Base-by-base conservation (phyloP, 331 rosid species). In the Quercus lobata region DNA sequence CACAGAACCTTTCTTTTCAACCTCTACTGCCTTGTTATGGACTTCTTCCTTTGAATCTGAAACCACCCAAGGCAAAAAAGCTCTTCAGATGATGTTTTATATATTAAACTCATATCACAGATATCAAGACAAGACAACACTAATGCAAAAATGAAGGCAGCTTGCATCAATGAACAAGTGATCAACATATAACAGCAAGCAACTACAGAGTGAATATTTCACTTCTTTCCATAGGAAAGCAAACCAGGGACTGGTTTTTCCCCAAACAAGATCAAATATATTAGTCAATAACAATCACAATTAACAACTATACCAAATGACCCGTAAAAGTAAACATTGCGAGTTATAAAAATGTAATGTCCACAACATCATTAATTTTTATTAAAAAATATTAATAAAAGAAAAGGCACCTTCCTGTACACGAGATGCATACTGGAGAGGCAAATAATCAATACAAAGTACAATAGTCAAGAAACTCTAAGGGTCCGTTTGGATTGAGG, bases 1-100 rank as follows among this genome's bases (percentile, higher is more conserved):
- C 16, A 66, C 37, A 19, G 71, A 69, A 90, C 99, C 96, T 85
- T 87, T 91, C 55, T 85, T 87, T 81, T 84, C 96, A 81, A 79
- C 82, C 57, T 78, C 90, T 37, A 65, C 83, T 41, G 86, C 79
- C 78, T 69, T 81, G 30, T 78, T 62, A 72, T 70, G 76, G 74
- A 80, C 86, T 56, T 79, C 89, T 75, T 80, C 81, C 81, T 74
- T 85, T 57, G 72, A 76, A 86, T 78, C 94, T 90, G 91, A 83
- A 86, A 88, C 71, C 60, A 81, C 41, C 18, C 85, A 63, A 74
- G 73, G 46, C 46, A 72, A 81, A 77, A 41, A 76, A 3, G 16
- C 37, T 69, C 29, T 30, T 62, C 56, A 66, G 15, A 72, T 18
- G 22, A 76, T 25, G 83, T 63, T 56, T 34, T 68, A 57, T 55